A percentile compares a stretch with the other conserved stretches of the same genome.
phyloP scores from a whole-genome alignment of 306 rosid genomes.

The Dalbergia oliveri region DNA sequence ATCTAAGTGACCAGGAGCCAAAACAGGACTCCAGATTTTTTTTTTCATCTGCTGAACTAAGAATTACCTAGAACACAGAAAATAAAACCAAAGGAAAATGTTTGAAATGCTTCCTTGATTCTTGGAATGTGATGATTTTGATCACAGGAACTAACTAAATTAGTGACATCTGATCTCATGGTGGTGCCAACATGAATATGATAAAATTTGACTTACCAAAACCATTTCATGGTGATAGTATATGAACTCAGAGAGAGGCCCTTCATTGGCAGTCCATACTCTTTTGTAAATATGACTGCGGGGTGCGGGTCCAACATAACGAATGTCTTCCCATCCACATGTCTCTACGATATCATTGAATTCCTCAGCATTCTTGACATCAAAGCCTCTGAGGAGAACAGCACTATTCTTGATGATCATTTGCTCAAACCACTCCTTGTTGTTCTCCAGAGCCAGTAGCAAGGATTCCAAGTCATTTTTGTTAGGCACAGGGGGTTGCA shows the following conservation, averaged over 20 bases:
- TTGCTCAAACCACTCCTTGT: slow-evolving; percentile 78
- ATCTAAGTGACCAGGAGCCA: background rate
- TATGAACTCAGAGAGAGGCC: slow-evolving; percentile 86
- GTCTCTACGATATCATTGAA: slow-evolving; percentile 75
- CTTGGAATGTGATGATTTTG: background rate
- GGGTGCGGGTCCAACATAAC: slow-evolving; percentile 88
- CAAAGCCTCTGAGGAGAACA: slow-evolving; percentile 73
- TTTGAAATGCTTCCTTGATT: slow-evolving; percentile 1
- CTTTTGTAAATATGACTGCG: slow-evolving; percentile 78
- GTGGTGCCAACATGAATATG: background rate
- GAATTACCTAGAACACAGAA: background rate
- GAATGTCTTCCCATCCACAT: slow-evolving; percentile 78
- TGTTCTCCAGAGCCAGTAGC: slow-evolving; percentile 53
- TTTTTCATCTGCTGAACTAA: background rate
- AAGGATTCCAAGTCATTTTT: slow-evolving; percentile 59
- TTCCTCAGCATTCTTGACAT: slow-evolving; percentile 63
- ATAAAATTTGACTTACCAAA: slow-evolving; percentile 62
- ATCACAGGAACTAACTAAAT: slow-evolving; percentile 8
- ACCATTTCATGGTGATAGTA: slow-evolving; percentile 96
- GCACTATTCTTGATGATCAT: slow-evolving; percentile 79
- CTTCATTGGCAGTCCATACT: slow-evolving; percentile 94
- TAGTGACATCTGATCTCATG: background rate
- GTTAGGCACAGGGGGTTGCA: slow-evolving; percentile 57
- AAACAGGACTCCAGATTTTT: background rate
- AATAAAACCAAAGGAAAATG: background rate